phyloP scores from a whole-genome alignment of 352 stramenopile genomes.

The Phytophthora quininea region DNA sequence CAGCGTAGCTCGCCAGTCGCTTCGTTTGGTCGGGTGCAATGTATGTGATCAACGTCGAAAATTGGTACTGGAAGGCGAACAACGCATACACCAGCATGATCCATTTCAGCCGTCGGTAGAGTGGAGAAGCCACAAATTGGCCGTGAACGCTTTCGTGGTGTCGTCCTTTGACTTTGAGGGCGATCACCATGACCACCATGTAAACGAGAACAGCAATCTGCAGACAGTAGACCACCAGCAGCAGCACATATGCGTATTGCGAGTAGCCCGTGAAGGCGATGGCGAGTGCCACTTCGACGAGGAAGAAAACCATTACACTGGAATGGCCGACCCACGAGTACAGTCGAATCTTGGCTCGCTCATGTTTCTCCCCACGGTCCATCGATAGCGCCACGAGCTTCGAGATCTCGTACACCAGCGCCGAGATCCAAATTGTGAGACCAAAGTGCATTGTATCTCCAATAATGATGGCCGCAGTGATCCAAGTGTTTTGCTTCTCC shows the following conservation, averaged over 20 bases:
- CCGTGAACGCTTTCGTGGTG: constrained; percentile 53
- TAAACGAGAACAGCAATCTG: constrained; percentile 41
- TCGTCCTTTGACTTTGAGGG: constrained; percentile 43
- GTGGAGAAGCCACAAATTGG: constrained; percentile 43
- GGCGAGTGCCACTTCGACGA: constrained; percentile 24
- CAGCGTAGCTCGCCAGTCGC: constrained; percentile 28
- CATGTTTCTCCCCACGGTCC: constrained; percentile 45
- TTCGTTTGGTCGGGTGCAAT: constrained; percentile 13
- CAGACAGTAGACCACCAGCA: constrained; percentile 29
- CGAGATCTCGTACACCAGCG: constrained; percentile 54
- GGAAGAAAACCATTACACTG: constrained; percentile 24
- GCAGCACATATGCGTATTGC: constrained; percentile 30
- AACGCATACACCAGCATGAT: constrained; percentile 57
- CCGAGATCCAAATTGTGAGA: constrained; percentile 35
- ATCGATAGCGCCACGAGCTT: constrained; percentile 39
- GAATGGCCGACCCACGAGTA: constrained; percentile 36
- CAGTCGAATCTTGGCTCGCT: constrained; percentile 35
- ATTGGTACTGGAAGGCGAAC: constrained; percentile 61
- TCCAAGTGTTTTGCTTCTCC: constrained; percentile 26
- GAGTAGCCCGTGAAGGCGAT: constrained; percentile 37
- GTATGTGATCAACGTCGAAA: constrained; percentile 52
- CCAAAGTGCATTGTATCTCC: constrained; percentile 41
- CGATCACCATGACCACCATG: constrained; percentile 34
- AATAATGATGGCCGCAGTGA: constrained; percentile 33
- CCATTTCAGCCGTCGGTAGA: constrained; percentile 53